Evolutionary conservation across 2,329 filamentous ascomycete genomes (phyloP), one percentile per base, ranked within the genome.

Genomic region (Arthrobotrys pseudoclavata): DNA sequence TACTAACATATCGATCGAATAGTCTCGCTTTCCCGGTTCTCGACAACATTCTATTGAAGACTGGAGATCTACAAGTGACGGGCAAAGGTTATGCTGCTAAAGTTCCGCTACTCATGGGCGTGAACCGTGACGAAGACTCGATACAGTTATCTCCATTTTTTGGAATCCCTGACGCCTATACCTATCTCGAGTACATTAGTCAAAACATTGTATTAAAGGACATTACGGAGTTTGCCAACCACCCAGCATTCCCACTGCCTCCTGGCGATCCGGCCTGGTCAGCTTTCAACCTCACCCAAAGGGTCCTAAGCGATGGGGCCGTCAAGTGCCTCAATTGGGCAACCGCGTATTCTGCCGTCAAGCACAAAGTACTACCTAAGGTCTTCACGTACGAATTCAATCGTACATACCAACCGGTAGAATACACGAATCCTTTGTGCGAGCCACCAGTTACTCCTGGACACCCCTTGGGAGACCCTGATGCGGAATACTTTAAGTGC

Each of bases 401-500:
- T 79, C 81, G 84, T 47, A 85, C 84, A 3, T 85, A 85, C 80
- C 83, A 82, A 62, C 81, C 81, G 6, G 18, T 64, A 1, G 81
- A 80, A 0, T 84, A 83, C 80, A 83, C 82, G 4, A 79, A 76
- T n/a, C 79, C 81, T 0, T 81, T 81, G 80, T 85, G 83, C 79
- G 79, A 79, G 29, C 80, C 83, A n/a, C 81, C 82, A 1, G 69
- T 79, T 15, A 83, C 83, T 0, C 69, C 79, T 1, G 75, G 69
- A 0, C 80, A 81, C 6, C 84, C 83, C 6, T 74, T 83, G 64
- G 83, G 83, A 29, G 82, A 85, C 71, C 84, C 84, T 0, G 79
- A 82, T 26, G 62, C 63, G 3, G 84, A 85, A 69, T 85, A 85
- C 80, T 83, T 83, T 79, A 85, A 84, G 78, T 86, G 84, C 80